Evolutionary conservation across 176 grass and related monocot genomes (phyloP), one percentile per base, ranked within the genome.

Genomic region (Bonia amplexicaulis): DNA sequence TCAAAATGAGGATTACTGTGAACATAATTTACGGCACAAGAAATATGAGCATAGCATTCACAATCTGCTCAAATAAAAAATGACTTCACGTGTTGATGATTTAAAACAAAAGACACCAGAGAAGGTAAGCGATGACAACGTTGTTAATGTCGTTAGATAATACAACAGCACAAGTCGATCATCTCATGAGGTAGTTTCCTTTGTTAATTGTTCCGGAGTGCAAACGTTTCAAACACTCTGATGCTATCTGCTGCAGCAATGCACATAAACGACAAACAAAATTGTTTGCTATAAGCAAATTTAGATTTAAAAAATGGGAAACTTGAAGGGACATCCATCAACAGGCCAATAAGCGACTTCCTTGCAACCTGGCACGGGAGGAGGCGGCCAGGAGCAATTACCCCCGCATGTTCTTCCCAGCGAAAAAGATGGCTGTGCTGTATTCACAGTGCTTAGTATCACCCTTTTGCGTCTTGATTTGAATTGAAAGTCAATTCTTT

Each of bases 401-500:
- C n/a, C 1, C 14, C 12, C 75, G 16, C 62, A 58, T 69, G 49
- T 75, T 82, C 58, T 61, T 59, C 60, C 37, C 53, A 67, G 59
- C 37, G 25, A 29, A 79, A 72, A 79, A 22, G 16, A 65, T 55
- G 47, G 61, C 4, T 60, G 45, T 68, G 66, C 0, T 68, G 84
- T 84, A 69, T 12, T 66, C 69, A 66, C 31, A 61, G 2, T 35
- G 80, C 49, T 71, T 79, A 87, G 60, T 74, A 41, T 79, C 5
- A 57, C 4, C 17, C 27, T 66, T 54, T 84, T 70, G 35, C 59
- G 59, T 82, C 49, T 71, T 74, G 47, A 37, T 85, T 88, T 48
- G 15, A 80, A 71, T n/a, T 70, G 40, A 68, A 59, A 85, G 76
- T 89, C 58, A 93, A 19, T 71, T 90, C 71, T 83, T 90, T 69